Percentiles rank a stretch among this genome's conserved stretches.
phyloP scores from a whole-genome alignment of 108 stramenopile species.

The Skeletonema potamos region DNA sequence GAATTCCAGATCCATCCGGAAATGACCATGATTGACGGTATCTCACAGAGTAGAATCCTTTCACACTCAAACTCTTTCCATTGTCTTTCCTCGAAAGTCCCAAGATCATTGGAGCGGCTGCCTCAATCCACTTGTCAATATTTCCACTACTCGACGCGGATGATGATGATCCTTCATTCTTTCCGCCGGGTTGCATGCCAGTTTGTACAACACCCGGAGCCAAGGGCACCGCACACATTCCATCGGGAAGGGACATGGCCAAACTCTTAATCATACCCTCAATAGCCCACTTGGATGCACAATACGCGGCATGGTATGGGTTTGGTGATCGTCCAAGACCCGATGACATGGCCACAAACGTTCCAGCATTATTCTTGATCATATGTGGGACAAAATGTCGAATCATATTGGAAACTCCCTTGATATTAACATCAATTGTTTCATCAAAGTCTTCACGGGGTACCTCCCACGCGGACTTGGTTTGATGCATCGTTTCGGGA shows the following conservation, averaged over 20 bases:
- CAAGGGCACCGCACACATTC: constrained; percentile 2
- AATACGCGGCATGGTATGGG: constrained; percentile 2
- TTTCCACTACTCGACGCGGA: background rate
- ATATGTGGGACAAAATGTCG: constrained; percentile 13
- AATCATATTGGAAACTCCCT: constrained; percentile 7
- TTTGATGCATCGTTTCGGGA: background rate
- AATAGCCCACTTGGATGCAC: constrained; percentile 9
- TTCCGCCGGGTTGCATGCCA: background rate
- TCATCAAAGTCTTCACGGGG: constrained; percentile 7
- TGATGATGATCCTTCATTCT: background rate
- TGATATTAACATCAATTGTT: constrained; percentile 4
- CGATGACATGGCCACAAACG: constrained; percentile 14
- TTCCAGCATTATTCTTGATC: background rate
- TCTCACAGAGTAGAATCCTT: background rate
- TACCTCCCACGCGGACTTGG: constrained; percentile 10
- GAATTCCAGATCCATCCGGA: constrained; percentile 1
- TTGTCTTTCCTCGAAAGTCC: constrained; percentile 1
- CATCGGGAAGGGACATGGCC: constrained; percentile 13
- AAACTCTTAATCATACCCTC: constrained; percentile 9
- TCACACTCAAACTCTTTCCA: constrained; percentile 11
- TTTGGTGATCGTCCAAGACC: constrained; percentile 2
- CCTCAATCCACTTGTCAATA: constrained; percentile 2
- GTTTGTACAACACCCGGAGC: constrained; percentile 4
- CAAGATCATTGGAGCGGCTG: constrained; percentile 12
- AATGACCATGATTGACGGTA: background rate